A percentile compares a stretch with the other conserved stretches of the same genome.
Evolutionary conservation across 768 basidiomycete species (phyloP).

Genomic region (Pisolithus albus): DNA sequence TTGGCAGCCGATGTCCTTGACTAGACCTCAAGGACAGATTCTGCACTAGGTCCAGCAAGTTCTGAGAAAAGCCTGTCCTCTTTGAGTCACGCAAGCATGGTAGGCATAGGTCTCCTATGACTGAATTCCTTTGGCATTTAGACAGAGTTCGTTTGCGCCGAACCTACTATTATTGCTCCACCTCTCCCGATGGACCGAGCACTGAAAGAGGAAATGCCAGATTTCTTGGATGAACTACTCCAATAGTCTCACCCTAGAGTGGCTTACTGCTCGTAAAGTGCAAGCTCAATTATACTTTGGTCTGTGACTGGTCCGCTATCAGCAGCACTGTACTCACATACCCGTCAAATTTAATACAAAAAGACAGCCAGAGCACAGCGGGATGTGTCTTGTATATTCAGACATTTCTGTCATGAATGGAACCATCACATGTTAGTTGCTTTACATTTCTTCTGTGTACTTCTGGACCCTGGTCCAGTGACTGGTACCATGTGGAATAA

Average conservation of each 20-base stretch:
- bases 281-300: conserved; percentile 93
- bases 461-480: too few species aligned
- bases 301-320: conserved; percentile 25
- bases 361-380: too few species aligned
- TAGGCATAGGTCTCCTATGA: conserved; percentile 19
- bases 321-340: conserved; percentile 13
- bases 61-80: conserved; percentile 33
- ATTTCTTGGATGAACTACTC: conserved; percentile 46
- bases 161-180: conserved; percentile 37
- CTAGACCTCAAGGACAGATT: too few species aligned
- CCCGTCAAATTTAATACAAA: conserved; percentile 50
- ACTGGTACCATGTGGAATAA: too few species aligned
- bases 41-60: conserved; percentile 39
- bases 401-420: too few species aligned
- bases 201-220: conserved; percentile 21
- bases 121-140: background rate
- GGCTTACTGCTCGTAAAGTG: conserved; percentile 89
- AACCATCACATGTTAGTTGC: too few species aligned
- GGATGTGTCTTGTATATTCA: too few species aligned
- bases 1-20: conserved; percentile 15
- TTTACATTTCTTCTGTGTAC: too few species aligned
- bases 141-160: background rate
- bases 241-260: conserved; percentile 41
- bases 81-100: conserved; percentile 35
- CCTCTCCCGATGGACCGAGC: conserved; percentile 39